Evolutionary conservation across 2,329 filamentous ascomycete species (phyloP), one percentile per base, ranked within the genome.

Genomic region (Trichoderma breve): DNA sequence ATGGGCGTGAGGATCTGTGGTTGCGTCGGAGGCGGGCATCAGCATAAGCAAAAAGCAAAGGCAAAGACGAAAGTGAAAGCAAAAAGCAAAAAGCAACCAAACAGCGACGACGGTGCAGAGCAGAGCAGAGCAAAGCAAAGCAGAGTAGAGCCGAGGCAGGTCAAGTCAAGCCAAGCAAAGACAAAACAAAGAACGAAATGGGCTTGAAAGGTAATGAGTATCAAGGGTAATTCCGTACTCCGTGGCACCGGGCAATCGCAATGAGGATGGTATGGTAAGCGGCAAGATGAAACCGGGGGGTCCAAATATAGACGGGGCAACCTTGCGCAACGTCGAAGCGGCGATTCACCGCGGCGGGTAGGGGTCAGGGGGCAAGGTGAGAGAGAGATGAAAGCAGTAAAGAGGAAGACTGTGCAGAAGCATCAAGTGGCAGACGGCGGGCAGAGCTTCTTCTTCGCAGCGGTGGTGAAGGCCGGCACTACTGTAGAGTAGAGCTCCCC

Each of bases 1-100:
- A 78, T 77, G 82, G 85, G 78, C 84, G 82, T 75, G 81, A 82
- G 68, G 83, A 85, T 84, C 86, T 88, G 72, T 55, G 73, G 77
- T 71, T 61, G 73, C 74, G 75, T 66, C 74, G 75, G 72, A 70
- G 39, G 21, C 18, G 67, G 70, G 75, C 80, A 64, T 66, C 62
- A n/a, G 55, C 28, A 55, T 14, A 36, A 9, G 32, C 18, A 36
- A 39, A 39, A 60, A 21, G 55, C 55, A 5, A 8, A 60, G 24
- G 30, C 4, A 21, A 60, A 60, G 8, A 6, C 18, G 39, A 14
- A 28, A n/a, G 51, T 24, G 24, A 24, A 24, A 24, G 24, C 24
- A 55, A 55, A 34, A 14, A 14, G 32, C 34, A 36, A 36, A 36
- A 28, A n/a, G 26, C 21, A 57, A 7, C 24, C 53, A 57, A 57